Percentiles rank a stretch among this genome's conserved stretches.
Evolutionary conservation across 1,284 basidiomycete genomes (phyloP).

Genomic region (Tylopilus orsonianus): DNA sequence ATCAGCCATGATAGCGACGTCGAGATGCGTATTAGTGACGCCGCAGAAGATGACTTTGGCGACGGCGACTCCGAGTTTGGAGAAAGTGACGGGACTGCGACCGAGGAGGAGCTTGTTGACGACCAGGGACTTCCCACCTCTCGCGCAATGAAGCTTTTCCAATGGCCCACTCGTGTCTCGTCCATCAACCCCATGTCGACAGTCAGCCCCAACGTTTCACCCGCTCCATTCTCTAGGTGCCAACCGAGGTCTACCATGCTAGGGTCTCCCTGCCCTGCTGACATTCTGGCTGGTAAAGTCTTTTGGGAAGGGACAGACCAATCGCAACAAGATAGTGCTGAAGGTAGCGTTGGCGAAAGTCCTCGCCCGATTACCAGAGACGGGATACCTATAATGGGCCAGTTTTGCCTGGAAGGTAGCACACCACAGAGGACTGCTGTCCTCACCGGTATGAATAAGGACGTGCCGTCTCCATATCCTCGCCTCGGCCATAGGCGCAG

Average conservation of each 20-base stretch:
- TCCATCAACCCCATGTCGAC: slow-evolving; percentile 76
- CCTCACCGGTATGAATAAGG: slow-evolving; percentile 55
- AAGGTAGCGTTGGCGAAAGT: slow-evolving; percentile 27
- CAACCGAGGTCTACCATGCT: slow-evolving; percentile 35
- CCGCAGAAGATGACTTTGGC: slow-evolving; percentile 31
- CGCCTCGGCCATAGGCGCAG: slow-evolving; percentile 41
- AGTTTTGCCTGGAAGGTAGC: slow-evolving; percentile 42
- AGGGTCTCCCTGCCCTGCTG: slow-evolving; percentile 56
- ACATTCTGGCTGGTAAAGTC: slow-evolving; percentile 61
- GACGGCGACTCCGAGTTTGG: slow-evolving; percentile 43
- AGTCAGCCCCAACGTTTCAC: slow-evolving; percentile 54
- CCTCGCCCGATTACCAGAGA: slow-evolving; percentile 24
- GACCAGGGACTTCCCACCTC: slow-evolving; percentile 69
- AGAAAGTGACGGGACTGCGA: slow-evolving; percentile 56
- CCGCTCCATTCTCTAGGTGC: slow-evolving; percentile 38
- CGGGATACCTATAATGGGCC: slow-evolving; percentile 53
- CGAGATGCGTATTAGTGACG: slow-evolving; percentile 45
- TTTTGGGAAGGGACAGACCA: slow-evolving; percentile 48
- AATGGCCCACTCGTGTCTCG: slow-evolving; percentile 56
- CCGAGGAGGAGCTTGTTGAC: slow-evolving; percentile 77
- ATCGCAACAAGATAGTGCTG: slow-evolving; percentile 37
- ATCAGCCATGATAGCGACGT: slow-evolving; percentile 36
- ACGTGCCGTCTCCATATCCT: slow-evolving; percentile 68
- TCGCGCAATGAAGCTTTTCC: slow-evolving; percentile 70
- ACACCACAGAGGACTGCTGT: slow-evolving; percentile 47